Evolutionary conservation across 768 basidiomycete species (phyloP), one percentile per base, ranked within the genome.

Genomic region (Holtermannia corniformis): DNA sequence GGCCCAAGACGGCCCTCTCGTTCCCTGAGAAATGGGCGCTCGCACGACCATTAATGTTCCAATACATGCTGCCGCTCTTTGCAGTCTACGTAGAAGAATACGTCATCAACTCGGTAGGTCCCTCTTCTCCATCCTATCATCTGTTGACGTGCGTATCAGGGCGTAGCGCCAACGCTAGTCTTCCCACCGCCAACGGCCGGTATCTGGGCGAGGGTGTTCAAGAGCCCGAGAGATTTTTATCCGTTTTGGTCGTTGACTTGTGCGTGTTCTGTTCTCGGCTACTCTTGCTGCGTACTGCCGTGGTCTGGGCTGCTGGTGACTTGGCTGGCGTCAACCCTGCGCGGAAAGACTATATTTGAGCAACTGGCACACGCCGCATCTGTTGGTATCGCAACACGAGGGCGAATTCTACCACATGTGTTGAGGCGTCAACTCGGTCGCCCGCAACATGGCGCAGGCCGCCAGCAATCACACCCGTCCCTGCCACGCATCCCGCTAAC

Each of bases 171-270:
- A 0, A 93, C 90, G 0, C 75, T 97, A 16, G 70, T 96, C 4
- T 97, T 92, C 67, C 83, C 88, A 4, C 79, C 93, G 11, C 91
- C 92, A 0, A 77, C 79, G 0, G 67, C 76, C 1, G 78, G 80
- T 5, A 47, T 88, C 12, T 76, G 93, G 47, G 80, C 82, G 65
- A 80, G 78, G 65, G 78, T 96, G 54, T 87, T 97, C 52, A 82
- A 86, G 62, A 82, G 81, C 1, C 77, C 90, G 19, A 79, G 89
- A 32, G 93, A 96, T 65, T 97, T 91, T 68, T 96, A 96, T 73
- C 91, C 91, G 1, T 79, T 93, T 40, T 95, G 90, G 87, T 60
- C 59, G 16, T 49, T 65, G 19, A 61, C 59, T 4, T 64, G 57
- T 58, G 55, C 44, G 52, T 52, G 19, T 3, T 45, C 37, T 27